A percentile compares a stretch with the other conserved stretches of the same genome.
Conservation (phyloP, 108 stramenopile genomes). For the Bacterosira constricta region DNA sequence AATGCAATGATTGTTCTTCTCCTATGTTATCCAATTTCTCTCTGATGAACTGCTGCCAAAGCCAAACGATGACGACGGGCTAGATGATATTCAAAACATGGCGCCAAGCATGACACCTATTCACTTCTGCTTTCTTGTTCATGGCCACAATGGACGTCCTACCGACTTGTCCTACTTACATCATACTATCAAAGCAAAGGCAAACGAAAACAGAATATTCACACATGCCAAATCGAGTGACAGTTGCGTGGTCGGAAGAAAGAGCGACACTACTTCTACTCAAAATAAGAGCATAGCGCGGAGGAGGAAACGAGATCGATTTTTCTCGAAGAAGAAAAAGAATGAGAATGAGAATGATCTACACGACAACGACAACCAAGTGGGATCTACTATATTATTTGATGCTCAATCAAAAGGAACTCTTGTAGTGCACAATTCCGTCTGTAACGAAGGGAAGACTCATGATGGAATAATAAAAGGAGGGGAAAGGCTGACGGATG, state of each 20-base stretch:
- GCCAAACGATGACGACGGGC: too few relatives aligned
- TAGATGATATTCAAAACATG: too few relatives aligned
- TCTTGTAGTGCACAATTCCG: slow-evolving; percentile 68
- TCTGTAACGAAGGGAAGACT: slow-evolving; percentile 65
- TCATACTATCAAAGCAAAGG: slow-evolving; percentile 17
- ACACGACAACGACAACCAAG: background rate
- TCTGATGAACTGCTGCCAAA: too few relatives aligned
- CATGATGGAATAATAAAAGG: slow-evolving; percentile 71
- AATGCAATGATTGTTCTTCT: too few relatives aligned
- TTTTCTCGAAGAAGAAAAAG: background rate
- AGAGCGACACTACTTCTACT: background rate
- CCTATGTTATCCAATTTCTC: too few relatives aligned
- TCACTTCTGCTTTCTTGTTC: slow-evolving; percentile 35
- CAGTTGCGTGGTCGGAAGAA: background rate
- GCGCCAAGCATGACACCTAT: background rate
- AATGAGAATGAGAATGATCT: background rate
- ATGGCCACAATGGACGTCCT: slow-evolving; percentile 34
- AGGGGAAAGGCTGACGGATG: slow-evolving; percentile 62
- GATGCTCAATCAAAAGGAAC: background rate
- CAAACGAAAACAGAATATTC: slow-evolving; percentile 10
- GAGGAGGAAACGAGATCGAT: slow-evolving; percentile 31
- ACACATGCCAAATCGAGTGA: slow-evolving; percentile 12
- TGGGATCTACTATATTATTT: background rate
- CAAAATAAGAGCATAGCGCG: background rate
- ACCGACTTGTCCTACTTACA: slow-evolving; percentile 34